Evolutionary conservation across 2,329 filamentous ascomycete genomes (phyloP), one percentile per base, ranked within the genome.

Genomic region (Fusarium avenaceum): DNA sequence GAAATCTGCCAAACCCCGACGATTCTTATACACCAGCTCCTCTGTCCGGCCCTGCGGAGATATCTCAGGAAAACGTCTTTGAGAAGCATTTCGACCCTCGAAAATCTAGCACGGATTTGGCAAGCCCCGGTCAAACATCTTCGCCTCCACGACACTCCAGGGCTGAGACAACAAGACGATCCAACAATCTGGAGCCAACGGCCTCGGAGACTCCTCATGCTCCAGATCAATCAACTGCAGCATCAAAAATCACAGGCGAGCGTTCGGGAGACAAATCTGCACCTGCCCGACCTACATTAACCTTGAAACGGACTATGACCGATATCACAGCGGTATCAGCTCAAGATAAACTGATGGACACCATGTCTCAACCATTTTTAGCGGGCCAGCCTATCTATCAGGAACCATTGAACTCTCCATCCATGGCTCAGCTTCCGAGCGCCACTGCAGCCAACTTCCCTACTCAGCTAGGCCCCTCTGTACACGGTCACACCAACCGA

Each of bases 401-500:
- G 44, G 79, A 80, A 53, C 74, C 77, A 7, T 65, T 76, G 11
- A 47, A 79, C 13, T 87, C 86, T 19, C 84, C 86, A 52, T 81
- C 75, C 54, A 62, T 76, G 32, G 71, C 79, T 13, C 59, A 65
- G 30, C 78, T 78, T 44, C 81, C 81, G 53, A 75, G 78, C 45
- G 80, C 81, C 57, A 76, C 76, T 10, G 79, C 77, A 38, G 80
- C 79, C 19, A 75, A 79, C 52, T 82, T 85, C 24, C 80, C 87
- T 4, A 80, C 80, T 17, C 77, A 82, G n/a, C 69, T 87, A 3
- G 84, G 83, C 13, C 83, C 90, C 17, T 83, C 86, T 11, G 86
- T 92, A n/a, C 95, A 97, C 78, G 92, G 92, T 10, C 94, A 97
- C 79, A 92, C 93, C 59, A 96, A 92, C 73, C 89, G 96, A 78